phyloP scores from a whole-genome alignment of 345 rosid genomes.

The Salix koriyanagi region DNA sequence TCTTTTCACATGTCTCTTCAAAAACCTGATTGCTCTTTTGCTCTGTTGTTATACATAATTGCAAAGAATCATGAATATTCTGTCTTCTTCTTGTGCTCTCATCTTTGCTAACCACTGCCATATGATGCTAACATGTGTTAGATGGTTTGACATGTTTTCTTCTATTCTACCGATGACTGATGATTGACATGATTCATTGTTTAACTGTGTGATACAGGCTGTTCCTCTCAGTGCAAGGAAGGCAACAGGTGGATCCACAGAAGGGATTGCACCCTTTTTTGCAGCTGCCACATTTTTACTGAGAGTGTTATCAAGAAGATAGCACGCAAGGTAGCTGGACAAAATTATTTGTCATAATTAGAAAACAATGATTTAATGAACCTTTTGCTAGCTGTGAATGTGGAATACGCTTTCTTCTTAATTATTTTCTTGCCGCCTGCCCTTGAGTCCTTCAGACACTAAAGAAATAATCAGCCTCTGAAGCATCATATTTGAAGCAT shows the following conservation, averaged over 20 bases:
- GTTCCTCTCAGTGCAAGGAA: constrained; percentile 97
- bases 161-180: background rate
- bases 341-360: background rate
- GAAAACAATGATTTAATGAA: background rate
- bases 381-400: background rate
- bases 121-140: background rate
- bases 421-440: background rate
- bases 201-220: constrained; percentile 50
- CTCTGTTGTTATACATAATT: background rate
- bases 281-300: constrained; percentile 88
- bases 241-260: constrained; percentile 75
- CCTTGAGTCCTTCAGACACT: background rate
- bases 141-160: background rate
- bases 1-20: background rate
- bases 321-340: constrained; percentile 68
- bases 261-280: constrained; percentile 91
- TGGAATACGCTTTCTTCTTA: background rate
- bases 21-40: background rate
- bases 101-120: background rate
- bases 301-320: constrained; percentile 78
- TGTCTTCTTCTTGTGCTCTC: background rate
- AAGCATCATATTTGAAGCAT: background rate
- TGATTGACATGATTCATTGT: background rate
- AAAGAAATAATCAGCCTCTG: background rate
- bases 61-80: background rate